A percentile compares a stretch with the other conserved stretches of the same genome.
phyloP scores from a whole-genome alignment of 1,139 yeast species.

The Diutina sp. region DNA sequence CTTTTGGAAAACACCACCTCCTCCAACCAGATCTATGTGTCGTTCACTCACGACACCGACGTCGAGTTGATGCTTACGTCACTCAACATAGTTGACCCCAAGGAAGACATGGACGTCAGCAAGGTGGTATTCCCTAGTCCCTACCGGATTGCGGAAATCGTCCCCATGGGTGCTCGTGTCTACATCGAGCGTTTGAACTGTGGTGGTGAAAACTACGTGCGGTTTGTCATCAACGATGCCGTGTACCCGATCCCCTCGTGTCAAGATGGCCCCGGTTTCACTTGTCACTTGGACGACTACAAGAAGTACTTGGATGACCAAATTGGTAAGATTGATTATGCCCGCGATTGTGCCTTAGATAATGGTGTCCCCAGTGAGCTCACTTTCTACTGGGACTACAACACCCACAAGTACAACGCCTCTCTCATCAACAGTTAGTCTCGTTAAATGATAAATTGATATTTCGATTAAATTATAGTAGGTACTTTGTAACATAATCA shows the following conservation, averaged over 20 bases:
- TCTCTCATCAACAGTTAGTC: not conserved
- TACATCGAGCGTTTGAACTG: constrained; percentile 35
- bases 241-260: constrained; percentile 42
- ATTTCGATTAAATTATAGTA: too few species aligned
- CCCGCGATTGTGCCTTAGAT: not conserved
- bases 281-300: constrained; percentile 35
- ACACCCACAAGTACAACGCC: constrained; percentile 11
- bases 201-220: constrained; percentile 24
- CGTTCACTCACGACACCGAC: constrained; percentile 52
- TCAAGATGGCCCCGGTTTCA: constrained; percentile 42
- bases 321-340: constrained; percentile 16
- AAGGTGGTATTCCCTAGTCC: constrained; percentile 24
- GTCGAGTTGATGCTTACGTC: constrained; percentile 36
- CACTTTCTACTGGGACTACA: constrained; percentile 25
- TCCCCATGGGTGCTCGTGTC: constrained; percentile 46
- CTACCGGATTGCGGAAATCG: constrained; percentile 33
- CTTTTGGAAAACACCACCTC: not conserved
- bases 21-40: constrained; percentile 4
- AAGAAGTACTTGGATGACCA: constrained; percentile 18
- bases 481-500: too few species aligned
- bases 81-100: constrained; percentile 33
- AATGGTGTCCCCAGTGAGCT: constrained; percentile 8
- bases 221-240: constrained; percentile 43
- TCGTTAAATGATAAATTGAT: too few species aligned
- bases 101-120: constrained; percentile 16